A percentile compares a stretch with the other conserved stretches of the same genome.
These are phyloP conservation scores for Phyllosticta citriasiana DNA, from an alignment of 2,329 filamentous ascomycete species.

Conservation along the genomic window DNA sequence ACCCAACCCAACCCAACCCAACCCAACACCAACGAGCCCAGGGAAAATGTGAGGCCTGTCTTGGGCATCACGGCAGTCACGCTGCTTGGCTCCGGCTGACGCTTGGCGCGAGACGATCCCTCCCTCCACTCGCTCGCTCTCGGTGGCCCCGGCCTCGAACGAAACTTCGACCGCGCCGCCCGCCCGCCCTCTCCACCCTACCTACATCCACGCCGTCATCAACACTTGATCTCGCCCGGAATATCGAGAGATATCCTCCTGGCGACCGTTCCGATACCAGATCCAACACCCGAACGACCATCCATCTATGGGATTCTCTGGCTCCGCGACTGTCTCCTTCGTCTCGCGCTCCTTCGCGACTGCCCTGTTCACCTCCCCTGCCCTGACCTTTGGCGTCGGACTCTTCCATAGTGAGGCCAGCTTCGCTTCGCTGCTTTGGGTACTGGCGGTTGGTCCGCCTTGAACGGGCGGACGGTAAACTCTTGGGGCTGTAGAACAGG, in stretches of 20 bases:
- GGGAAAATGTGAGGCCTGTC: neutral
- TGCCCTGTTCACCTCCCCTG: conserved; percentile 19
- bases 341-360: conserved; percentile 23
- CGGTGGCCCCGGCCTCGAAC: conserved; percentile 1
- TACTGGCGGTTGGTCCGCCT: conserved; percentile 42
- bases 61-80: too few relatives aligned
- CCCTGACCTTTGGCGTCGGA: conserved; percentile 17
- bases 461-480: conserved; percentile 44
- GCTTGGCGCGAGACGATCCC: conserved; percentile 4
- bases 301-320: conserved; percentile 38
- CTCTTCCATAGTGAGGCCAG: conserved; percentile 34
- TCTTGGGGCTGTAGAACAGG: conserved; percentile 4
- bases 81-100: neutral
- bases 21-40: neutral
- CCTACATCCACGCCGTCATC: neutral
- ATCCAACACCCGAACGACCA: conserved; percentile 13
- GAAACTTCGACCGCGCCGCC: conserved; percentile 7
- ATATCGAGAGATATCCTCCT: conserved; percentile 1
- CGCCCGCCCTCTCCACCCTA: neutral
- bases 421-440: conserved; percentile 39
- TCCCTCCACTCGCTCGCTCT: neutral
- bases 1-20: too few relatives aligned
- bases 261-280: neutral
- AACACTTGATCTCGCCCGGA: neutral
- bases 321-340: conserved; percentile 22